These are phyloP conservation scores for Byssothecium circinans DNA, from an alignment of 2,329 filamentous ascomycete genomes.

Conservation along the genomic window DNA sequence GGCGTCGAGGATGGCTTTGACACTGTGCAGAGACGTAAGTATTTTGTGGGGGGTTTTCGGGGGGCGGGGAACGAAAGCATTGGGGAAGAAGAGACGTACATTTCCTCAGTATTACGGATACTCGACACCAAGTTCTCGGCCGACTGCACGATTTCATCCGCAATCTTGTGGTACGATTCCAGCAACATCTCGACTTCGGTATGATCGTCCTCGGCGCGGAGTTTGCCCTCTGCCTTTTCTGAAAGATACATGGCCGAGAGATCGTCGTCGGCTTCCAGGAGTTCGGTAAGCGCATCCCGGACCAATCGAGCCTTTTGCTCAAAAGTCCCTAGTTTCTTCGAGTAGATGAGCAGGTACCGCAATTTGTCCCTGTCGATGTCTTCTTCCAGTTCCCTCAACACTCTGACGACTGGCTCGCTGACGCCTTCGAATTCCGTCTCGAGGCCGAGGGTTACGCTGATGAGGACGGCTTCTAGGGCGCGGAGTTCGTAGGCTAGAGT, in stretches of 20 bases:
- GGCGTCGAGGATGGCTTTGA: constrained; percentile 94
- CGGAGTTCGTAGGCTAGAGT: constrained; percentile 91
- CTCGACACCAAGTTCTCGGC: constrained; percentile 89
- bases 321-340: constrained; percentile 93
- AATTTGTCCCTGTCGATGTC: constrained; percentile 96
- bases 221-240: constrained; percentile 76
- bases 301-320: constrained; percentile 96
- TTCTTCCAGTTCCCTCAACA: constrained; percentile 88
- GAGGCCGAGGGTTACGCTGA: constrained; percentile 87
- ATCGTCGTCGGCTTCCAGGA: constrained; percentile 95
- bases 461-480: constrained; percentile 90
- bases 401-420: constrained; percentile 84
- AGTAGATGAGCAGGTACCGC: constrained; percentile 85
- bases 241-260: constrained; percentile 92
- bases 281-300: constrained; percentile 89
- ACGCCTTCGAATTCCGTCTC: constrained; percentile 95
- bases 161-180: constrained; percentile 96
- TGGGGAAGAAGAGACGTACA: constrained; percentile 61
- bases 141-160: constrained; percentile 96
- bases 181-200: constrained; percentile 96
- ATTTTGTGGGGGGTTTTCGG: no score
- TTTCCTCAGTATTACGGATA: constrained; percentile 97
- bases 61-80: background rate
- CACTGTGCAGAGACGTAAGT: constrained; percentile 59
- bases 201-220: constrained; percentile 79